Conservation (phyloP, 352 stramenopile genomes). For the Phytopythium boreale region DNA sequence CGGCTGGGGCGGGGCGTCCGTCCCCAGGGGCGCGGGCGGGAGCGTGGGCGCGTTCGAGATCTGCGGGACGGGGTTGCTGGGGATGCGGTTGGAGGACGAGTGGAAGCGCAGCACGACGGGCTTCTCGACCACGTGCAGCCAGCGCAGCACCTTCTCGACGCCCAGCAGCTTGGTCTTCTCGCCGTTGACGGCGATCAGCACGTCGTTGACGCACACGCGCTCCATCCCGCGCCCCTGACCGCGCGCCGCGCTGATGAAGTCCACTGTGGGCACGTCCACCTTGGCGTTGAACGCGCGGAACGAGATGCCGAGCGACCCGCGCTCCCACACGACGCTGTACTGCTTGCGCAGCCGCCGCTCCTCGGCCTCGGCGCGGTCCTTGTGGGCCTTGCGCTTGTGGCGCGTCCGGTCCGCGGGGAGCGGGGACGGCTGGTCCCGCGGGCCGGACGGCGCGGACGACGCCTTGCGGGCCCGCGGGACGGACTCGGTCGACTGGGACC, state of each 20-base stretch:
- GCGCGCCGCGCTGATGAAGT: conserved; percentile 41
- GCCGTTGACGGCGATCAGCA: conserved; percentile 78
- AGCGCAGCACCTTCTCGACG: conserved; percentile 72
- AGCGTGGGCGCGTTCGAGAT: conserved; percentile 11
- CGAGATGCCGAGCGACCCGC: conserved; percentile 61
- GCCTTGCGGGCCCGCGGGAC: background rate
- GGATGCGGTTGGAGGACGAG: conserved; percentile 67
- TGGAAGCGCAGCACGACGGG: conserved; percentile 76
- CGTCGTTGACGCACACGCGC: conserved; percentile 73
- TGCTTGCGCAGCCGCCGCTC: conserved; percentile 57
- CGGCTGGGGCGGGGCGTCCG: conserved; percentile 20
- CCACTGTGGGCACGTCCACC: conserved; percentile 67
- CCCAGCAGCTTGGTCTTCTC: conserved; percentile 73
- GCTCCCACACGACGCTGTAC: conserved; percentile 74
- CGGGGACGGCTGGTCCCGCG: background rate
- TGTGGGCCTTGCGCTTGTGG: conserved; percentile 5
- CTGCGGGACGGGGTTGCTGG: conserved; percentile 25
- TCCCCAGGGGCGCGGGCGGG: conserved; percentile 16
- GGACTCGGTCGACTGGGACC: conserved; percentile 6
- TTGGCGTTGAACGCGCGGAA: conserved; percentile 65
- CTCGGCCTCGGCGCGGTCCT: conserved; percentile 25
- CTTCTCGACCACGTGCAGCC: conserved; percentile 74
- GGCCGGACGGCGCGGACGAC: background rate
- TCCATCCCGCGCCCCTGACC: conserved; percentile 48
- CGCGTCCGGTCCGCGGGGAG: conserved; percentile 1